Evolutionary conservation across 2,329 filamentous ascomycete genomes (phyloP).

Genomic region (Scorias spongiosa): DNA sequence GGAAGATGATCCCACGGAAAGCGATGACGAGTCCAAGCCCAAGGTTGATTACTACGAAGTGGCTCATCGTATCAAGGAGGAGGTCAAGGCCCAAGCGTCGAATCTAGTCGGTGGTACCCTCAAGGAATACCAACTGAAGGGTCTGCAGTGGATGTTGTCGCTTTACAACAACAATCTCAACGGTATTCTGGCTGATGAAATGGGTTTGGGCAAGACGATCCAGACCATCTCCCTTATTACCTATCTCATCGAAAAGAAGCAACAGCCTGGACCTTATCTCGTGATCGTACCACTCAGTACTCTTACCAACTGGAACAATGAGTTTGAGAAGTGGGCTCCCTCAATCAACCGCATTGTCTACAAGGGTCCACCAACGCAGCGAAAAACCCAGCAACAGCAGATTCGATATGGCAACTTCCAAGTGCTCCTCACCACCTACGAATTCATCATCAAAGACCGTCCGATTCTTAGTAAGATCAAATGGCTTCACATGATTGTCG

Average conservation of each 20-base stretch:
- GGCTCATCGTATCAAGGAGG: constrained; percentile 88
- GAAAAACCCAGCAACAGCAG: constrained; percentile 83
- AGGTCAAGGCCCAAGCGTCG: constrained; percentile 64
- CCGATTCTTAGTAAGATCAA: constrained; percentile 95
- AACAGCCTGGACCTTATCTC: constrained; percentile 79
- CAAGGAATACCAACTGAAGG: constrained; percentile 97
- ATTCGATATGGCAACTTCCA: constrained; percentile 94
- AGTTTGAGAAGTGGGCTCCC: constrained; percentile 98
- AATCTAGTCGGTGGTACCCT: constrained; percentile 84
- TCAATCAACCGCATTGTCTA: constrained; percentile 78
- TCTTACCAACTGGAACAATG: constrained; percentile 94
- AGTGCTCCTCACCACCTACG: constrained; percentile 91
- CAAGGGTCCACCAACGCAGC: constrained; percentile 79
- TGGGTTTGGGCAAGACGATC: constrained; percentile 99
- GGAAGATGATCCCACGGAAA: constrained; percentile 51
- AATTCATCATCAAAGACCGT: constrained; percentile 98
- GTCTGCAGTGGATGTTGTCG: constrained; percentile 98
- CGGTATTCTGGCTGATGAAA: constrained; percentile 95
- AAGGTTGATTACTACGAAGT: constrained; percentile 99
- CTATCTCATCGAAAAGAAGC: constrained; percentile 91
- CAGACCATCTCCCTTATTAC: constrained; percentile 97
- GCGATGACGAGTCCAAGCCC: constrained; percentile 47
- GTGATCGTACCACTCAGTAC: constrained; percentile 96
- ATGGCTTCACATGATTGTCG: constrained; percentile 99
- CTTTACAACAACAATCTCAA: constrained; percentile 99